These are phyloP conservation scores for Sordaria brevicollis DNA, from an alignment of 495 filamentous ascomycete species.

Conservation along the genomic window DNA sequence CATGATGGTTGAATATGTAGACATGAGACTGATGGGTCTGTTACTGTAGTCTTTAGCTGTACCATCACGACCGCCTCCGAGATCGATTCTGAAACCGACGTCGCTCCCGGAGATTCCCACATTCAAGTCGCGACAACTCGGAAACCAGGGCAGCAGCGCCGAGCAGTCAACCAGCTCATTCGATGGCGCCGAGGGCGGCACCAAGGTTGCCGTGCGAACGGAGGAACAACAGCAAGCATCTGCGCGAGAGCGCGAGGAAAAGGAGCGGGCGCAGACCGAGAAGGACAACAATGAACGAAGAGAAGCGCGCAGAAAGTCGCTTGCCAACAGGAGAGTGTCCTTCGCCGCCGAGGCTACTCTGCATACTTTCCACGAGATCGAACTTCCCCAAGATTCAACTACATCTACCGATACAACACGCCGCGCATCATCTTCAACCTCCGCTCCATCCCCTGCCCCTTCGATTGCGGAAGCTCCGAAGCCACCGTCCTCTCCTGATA, in stretches of 20 bases:
- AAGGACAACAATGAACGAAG: constrained; percentile 61
- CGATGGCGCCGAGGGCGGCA: constrained; percentile 27
- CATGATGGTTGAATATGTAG: not conserved
- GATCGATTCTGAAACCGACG: constrained; percentile 82
- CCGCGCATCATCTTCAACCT: constrained; percentile 49
- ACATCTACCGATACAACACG: constrained; percentile 71
- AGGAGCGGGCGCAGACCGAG: constrained; percentile 54
- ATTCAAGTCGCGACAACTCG: constrained; percentile 28
- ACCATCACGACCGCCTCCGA: constrained; percentile 33
- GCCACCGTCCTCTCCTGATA: constrained; percentile 55
- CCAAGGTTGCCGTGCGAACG: constrained; percentile 47
- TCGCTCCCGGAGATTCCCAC: constrained; percentile 51
- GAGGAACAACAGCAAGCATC: constrained; percentile 74
- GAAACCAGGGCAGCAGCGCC: constrained; percentile 17
- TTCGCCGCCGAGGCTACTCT: constrained; percentile 96
- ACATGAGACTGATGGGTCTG: not conserved
- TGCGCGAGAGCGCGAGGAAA: constrained; percentile 61
- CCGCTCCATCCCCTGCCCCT: constrained; percentile 37
- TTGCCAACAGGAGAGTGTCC: constrained; percentile 87
- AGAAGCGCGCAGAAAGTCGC: constrained; percentile 82
- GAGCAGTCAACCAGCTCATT: constrained; percentile 45
- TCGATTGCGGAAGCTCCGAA: constrained; percentile 35
- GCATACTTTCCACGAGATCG: constrained; percentile 94
- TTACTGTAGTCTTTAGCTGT: constrained; percentile 37
- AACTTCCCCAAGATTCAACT: constrained; percentile 78